These are phyloP conservation scores for Hyaloscypha hepaticicola DNA, from an alignment of 495 filamentous ascomycete species.

Conservation along the genomic window DNA sequence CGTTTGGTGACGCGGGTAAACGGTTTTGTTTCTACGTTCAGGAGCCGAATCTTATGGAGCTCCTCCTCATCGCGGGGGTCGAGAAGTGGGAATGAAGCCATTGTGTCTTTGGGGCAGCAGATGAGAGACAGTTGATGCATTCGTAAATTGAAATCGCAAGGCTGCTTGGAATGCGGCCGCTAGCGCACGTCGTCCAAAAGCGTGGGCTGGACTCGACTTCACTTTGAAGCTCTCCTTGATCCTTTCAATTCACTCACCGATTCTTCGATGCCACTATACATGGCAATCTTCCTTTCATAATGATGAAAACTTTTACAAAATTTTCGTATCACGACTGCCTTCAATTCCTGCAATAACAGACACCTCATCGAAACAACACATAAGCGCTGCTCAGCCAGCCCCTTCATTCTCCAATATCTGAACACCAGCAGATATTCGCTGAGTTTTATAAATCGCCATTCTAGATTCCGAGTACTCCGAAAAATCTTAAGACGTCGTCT, in stretches of 20 bases:
- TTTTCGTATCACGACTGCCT: neutral
- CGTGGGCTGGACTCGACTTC: neutral
- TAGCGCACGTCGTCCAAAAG: neutral
- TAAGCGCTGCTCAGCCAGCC: neutral
- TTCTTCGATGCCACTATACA: neutral
- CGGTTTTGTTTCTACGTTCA: constrained; percentile 88
- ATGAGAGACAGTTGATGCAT: constrained; percentile 16
- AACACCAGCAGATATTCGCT: neutral
- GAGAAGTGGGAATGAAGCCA: constrained; percentile 40
- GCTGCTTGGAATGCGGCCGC: constrained; percentile 8
- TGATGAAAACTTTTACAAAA: neutral
- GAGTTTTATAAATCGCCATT: neutral
- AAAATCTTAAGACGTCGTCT: neutral
- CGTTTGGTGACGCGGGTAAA: constrained; percentile 88
- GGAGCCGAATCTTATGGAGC: constrained; percentile 85
- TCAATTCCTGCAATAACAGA: neutral
- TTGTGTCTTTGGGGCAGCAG: constrained; percentile 13
- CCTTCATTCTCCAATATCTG: neutral
- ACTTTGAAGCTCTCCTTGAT: neutral
- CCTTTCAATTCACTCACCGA: neutral
- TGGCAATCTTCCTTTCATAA: neutral
- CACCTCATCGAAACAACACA: neutral
- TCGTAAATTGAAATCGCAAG: neutral
- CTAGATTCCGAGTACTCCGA: neutral
- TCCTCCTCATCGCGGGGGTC: constrained; percentile 66